Conservation (phyloP, 768 basidiomycete genomes). For the Mycena sanguinolenta region DNA sequence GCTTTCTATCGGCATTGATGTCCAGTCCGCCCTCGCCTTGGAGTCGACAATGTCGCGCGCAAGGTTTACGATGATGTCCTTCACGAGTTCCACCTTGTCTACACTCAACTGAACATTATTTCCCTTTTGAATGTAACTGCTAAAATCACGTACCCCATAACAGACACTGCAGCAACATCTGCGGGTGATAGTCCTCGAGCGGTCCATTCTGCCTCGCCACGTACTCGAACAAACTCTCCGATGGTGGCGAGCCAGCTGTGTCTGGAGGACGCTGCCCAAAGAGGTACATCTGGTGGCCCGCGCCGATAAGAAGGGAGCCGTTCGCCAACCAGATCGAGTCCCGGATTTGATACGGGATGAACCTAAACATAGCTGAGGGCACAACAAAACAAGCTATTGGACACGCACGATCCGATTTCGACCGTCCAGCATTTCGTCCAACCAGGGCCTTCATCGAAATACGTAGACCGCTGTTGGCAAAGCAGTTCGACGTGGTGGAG, state of each 20-base stretch:
- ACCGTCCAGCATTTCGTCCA: slow-evolving; percentile 83
- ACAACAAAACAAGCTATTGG: too few relatives aligned
- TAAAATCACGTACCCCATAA: slow-evolving; percentile 79
- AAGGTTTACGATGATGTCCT: slow-evolving; percentile 82
- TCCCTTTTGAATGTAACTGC: not conserved
- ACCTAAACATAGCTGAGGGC: slow-evolving; percentile 54
- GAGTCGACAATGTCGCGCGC: slow-evolving; percentile 54
- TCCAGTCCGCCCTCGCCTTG: slow-evolving; percentile 51
- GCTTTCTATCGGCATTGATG: slow-evolving; percentile 68
- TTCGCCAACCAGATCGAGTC: slow-evolving; percentile 94
- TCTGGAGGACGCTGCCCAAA: slow-evolving; percentile 62
- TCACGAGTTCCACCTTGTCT: slow-evolving; percentile 91
- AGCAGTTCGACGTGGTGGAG: slow-evolving; percentile 83
- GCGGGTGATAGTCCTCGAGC: slow-evolving; percentile 92
- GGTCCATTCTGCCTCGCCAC: slow-evolving; percentile 90
- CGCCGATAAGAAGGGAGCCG: slow-evolving; percentile 85
- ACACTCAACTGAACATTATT: not conserved
- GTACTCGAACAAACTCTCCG: slow-evolving; percentile 80
- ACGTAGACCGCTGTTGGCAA: slow-evolving; percentile 94
- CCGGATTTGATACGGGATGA: slow-evolving; percentile 82
- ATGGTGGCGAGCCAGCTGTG: slow-evolving; percentile 21
- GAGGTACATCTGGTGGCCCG: slow-evolving; percentile 87
- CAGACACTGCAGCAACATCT: slow-evolving; percentile 91
- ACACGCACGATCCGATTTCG: slow-evolving; percentile 75
- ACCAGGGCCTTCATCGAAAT: slow-evolving; percentile 85